A percentile compares a stretch with the other conserved stretches of the same genome.
These are phyloP conservation scores for Sugiyamaella pinicola DNA, from an alignment of 1,139 yeast species.

Conservation along the genomic window DNA sequence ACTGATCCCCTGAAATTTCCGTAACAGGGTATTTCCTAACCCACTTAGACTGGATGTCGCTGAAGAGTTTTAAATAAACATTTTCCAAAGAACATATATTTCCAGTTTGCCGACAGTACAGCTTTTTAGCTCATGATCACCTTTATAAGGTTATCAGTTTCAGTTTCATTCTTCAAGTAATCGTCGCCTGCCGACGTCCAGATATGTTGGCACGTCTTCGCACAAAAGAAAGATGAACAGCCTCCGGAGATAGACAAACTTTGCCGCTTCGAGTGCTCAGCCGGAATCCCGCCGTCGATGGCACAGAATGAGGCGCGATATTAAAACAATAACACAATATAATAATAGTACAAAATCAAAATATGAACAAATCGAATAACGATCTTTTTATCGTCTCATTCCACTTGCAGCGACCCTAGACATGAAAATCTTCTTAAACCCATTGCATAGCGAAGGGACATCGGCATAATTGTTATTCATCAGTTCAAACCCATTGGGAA, in stretches of 20 bases:
- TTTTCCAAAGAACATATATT: neutral
- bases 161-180: too few species aligned
- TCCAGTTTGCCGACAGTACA: too few species aligned
- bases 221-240: too few species aligned
- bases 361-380: constrained; percentile 34
- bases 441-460: constrained; percentile 86
- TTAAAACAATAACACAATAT: neutral
- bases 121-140: too few species aligned
- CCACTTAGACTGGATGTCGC: too few species aligned
- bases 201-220: too few species aligned
- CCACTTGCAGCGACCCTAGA: constrained; percentile 17
- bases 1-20: constrained; percentile 1
- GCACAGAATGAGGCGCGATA: neutral
- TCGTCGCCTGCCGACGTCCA: too few species aligned
- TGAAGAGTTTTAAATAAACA: too few species aligned
- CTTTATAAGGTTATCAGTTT: too few species aligned
- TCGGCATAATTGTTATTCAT: constrained; percentile 82
- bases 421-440: constrained; percentile 66
- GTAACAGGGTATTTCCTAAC: neutral
- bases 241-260: too few species aligned
- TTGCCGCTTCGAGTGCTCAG: too few species aligned
- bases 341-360: constrained; percentile 7
- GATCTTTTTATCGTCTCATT: constrained; percentile 40
- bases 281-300: neutral
- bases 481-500: constrained; percentile 81